Evolutionary conservation across 176 grass and related monocot genomes (phyloP), one percentile per base, ranked within the genome.

Genomic region (Ensete ventricosum): DNA sequence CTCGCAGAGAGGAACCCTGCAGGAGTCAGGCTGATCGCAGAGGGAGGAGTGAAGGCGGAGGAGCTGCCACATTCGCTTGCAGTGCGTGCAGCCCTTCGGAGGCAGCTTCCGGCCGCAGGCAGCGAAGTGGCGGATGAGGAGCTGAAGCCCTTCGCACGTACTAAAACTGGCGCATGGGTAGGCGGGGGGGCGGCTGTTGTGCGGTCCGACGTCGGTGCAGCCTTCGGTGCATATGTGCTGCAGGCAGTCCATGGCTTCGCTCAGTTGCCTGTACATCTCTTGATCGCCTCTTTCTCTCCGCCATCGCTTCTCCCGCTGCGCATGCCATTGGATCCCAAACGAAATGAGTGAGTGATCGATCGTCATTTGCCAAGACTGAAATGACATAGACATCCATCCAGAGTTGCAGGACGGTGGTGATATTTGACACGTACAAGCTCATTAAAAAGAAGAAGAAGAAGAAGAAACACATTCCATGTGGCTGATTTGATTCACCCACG

Each of bases 1-100:
- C 92, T 83, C 86, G 89, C 92, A 92, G 1, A 92, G 64, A 1
- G 87, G 92, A 49, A 92, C 84, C 20, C 76, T 80, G 89, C 92
- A 89, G 0, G 92, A 50, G 8, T 84, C 54, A 3, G 74, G 5
- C 19, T 73, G 71, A 73, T 92, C 73, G 53, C 92, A 96, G 52
- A 88, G 52, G 58, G 84, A 89, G 71, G 84, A 83, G 74, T 96
- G 87, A 23, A 96, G 82, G n/a, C 80, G 84, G 80, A 96, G 70
- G 8, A 96, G 87, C 84, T 96, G 87, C 75, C 64, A 57, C 89
- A 89, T 76, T 70, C 84, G 83, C 82, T 78, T 92, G 80, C 92
- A 96, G 9, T 84, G 92, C 23, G 79, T 48, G 83, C 92, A 96
- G 1, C 84, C 87, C 17, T 77, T 69, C 1, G 86, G 77, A 7